A percentile compares a stretch with the other conserved stretches of the same genome.
Evolutionary conservation across 2,329 filamentous ascomycete genomes (phyloP).

Genomic region (Diaporthe sp.): DNA sequence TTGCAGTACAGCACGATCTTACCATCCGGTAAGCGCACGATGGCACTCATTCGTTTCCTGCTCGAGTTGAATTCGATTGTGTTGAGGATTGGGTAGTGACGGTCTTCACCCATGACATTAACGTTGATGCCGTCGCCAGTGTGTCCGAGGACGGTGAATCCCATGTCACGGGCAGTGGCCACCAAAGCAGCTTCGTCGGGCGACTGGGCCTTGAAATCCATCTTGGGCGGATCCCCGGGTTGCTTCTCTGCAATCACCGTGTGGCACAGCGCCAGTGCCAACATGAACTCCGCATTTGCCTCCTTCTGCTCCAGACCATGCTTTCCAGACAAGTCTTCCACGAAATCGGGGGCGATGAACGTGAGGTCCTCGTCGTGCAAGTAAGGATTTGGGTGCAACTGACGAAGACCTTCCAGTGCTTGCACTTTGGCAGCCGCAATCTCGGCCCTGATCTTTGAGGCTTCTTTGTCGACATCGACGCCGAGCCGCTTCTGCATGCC

Average conservation of each 20-base stretch:
- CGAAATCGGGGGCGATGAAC: conserved; percentile 91
- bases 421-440: conserved; percentile 82
- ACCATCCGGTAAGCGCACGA: conserved; percentile 93
- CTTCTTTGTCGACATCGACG: conserved; percentile 86
- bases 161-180: conserved; percentile 92
- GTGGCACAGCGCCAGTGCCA: conserved; percentile 94
- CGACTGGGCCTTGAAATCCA: conserved; percentile 97
- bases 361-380: conserved; percentile 90
- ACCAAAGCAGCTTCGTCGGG: conserved; percentile 97
- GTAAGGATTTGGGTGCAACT: conserved; percentile 90
- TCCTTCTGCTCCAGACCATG: conserved; percentile 81
- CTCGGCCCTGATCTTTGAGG: conserved; percentile 77
- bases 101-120: conserved; percentile 89
- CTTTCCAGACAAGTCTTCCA: conserved; percentile 84
- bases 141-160: conserved; percentile 90
- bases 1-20: conserved; percentile 95
- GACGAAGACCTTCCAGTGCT: conserved; percentile 80
- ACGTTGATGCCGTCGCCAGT: conserved; percentile 85
- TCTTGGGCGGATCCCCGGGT: conserved; percentile 90
- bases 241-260: conserved; percentile 93
- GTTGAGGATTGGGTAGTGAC: conserved; percentile 89
- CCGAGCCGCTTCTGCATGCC: conserved; percentile 95
- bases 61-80: conserved; percentile 98
- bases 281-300: conserved; percentile 92
- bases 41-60: conserved; percentile 97